These are phyloP conservation scores for Colletotrichum sp. DNA, from an alignment of 2,329 filamentous ascomycete species.

Conservation along the genomic window DNA sequence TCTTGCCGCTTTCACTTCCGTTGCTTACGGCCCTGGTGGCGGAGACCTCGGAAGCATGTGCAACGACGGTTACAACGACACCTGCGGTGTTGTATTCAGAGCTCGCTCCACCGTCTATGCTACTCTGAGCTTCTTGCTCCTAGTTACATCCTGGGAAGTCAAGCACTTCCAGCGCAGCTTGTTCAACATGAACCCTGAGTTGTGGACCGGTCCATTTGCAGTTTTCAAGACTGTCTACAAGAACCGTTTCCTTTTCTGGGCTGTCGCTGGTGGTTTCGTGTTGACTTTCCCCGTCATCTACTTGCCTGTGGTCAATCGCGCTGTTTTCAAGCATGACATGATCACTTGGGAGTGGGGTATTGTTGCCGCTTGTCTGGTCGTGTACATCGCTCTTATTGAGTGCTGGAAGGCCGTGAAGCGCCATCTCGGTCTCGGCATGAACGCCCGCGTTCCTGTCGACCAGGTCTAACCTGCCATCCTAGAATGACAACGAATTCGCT, in stretches of 20 bases:
- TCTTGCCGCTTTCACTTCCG: conserved; percentile 63
- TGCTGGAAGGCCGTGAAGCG: conserved; percentile 73
- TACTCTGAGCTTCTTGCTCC: conserved; percentile 68
- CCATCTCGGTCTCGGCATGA: conserved; percentile 37
- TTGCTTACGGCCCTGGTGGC: conserved; percentile 58
- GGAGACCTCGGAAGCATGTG: conserved; percentile 58
- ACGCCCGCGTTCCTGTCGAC: not conserved
- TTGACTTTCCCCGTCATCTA: conserved; percentile 69
- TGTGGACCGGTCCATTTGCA: conserved; percentile 51
- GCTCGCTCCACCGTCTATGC: conserved; percentile 73
- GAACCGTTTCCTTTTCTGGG: conserved; percentile 71
- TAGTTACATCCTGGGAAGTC: conserved; percentile 76
- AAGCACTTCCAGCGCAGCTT: conserved; percentile 73
- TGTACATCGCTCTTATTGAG: conserved; percentile 70
- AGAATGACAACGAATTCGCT: not conserved
- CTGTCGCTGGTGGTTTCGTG: conserved; percentile 63
- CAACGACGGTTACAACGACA: conserved; percentile 55
- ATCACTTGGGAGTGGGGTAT: conserved; percentile 77
- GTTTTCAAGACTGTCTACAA: conserved; percentile 67
- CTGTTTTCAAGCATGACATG: conserved; percentile 71
- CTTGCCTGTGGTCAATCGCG: conserved; percentile 67
- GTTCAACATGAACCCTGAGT: conserved; percentile 67
- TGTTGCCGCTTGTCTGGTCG: conserved; percentile 60
- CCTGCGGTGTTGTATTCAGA: conserved; percentile 63
- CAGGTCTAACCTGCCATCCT: not conserved